Evolutionary conservation across 257 asterid species (phyloP).

Genomic region (Apocynum venetum): DNA sequence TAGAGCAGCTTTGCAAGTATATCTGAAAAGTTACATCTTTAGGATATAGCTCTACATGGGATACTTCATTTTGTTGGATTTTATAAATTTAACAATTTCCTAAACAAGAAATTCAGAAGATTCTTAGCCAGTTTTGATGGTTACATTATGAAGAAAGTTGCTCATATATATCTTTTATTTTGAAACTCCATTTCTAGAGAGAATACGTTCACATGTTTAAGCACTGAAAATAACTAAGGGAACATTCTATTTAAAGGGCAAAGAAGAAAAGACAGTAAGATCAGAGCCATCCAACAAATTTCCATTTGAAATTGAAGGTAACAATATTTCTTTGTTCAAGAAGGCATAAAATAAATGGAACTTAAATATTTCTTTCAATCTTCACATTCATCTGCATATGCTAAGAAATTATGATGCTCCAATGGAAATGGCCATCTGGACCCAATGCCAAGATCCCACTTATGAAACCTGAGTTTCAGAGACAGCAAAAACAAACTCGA

Average conservation of each 20-base stretch:
- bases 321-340: background rate
- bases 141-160: background rate
- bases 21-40: no score
- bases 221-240: background rate
- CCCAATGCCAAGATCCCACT: conserved; percentile 7
- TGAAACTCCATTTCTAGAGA: background rate
- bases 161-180: background rate
- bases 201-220: background rate
- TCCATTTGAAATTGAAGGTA: background rate
- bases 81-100: background rate
- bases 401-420: conserved; percentile 12
- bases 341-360: background rate
- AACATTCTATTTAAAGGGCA: background rate
- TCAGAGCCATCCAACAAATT: background rate
- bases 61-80: background rate
- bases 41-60: background rate
- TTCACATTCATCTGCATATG: conserved; percentile 1
- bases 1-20: no score
- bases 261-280: background rate
- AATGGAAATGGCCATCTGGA: conserved; percentile 10
- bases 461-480: background rate
- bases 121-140: background rate
- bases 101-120: background rate
- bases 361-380: background rate
- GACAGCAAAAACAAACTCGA: conserved; percentile 4